phyloP scores from a whole-genome alignment of 2,329 filamentous ascomycete species.

The Ceratocystis colombiana region DNA sequence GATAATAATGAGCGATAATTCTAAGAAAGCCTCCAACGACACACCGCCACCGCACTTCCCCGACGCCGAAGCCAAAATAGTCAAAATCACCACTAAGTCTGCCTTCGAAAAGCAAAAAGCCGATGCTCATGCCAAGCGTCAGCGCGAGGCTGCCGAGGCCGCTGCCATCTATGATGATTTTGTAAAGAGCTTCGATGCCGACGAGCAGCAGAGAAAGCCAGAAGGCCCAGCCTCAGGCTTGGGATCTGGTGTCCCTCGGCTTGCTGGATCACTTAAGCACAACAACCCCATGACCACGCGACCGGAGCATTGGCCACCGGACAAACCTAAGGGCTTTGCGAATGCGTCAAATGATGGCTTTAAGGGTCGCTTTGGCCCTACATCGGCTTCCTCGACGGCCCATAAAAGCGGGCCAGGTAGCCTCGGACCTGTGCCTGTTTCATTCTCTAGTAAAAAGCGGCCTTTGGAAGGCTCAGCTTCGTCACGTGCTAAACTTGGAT shows the following conservation, averaged over 20 bases:
- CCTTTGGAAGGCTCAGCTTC: slow-evolving; percentile 33
- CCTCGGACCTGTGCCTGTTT: slow-evolving; percentile 43
- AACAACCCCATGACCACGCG: too few relatives aligned
- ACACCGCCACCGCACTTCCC: slow-evolving; percentile 48
- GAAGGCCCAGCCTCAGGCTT: background rate
- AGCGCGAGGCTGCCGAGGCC: slow-evolving; percentile 75
- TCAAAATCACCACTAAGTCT: slow-evolving; percentile 72
- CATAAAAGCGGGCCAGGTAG: slow-evolving; percentile 54
- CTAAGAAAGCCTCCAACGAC: background rate
- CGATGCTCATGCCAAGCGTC: slow-evolving; percentile 78
- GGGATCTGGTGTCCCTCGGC: background rate
- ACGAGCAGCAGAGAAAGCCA: slow-evolving; percentile 37
- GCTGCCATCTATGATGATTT: slow-evolving; percentile 81
- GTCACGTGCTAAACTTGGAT: slow-evolving; percentile 32
- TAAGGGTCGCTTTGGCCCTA: slow-evolving; percentile 57
- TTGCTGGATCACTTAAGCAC: too few relatives aligned
- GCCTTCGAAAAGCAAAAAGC: slow-evolving; percentile 81
- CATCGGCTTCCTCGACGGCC: slow-evolving; percentile 28
- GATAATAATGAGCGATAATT: background rate
- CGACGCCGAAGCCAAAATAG: slow-evolving; percentile 64
- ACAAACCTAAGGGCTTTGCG: slow-evolving; percentile 16
- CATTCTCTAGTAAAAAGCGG: slow-evolving; percentile 40
- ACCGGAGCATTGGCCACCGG: background rate
- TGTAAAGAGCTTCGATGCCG: slow-evolving; percentile 64
- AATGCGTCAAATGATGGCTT: slow-evolving; percentile 28